Conservation (phyloP, 2,329 filamentous ascomycete species). For the Claviceps paspali region DNA sequence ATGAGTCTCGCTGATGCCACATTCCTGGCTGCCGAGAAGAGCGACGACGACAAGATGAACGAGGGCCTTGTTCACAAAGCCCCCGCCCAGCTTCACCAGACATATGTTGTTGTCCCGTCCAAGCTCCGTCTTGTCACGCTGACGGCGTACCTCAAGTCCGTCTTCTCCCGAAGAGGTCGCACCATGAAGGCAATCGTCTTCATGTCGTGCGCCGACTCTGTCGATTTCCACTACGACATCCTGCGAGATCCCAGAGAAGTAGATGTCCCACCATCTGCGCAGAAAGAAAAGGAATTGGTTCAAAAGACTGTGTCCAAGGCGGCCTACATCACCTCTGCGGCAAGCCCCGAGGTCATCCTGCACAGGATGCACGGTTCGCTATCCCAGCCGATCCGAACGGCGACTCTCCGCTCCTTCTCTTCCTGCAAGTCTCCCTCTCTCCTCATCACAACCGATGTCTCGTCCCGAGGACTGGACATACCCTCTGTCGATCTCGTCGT, state of each 20-base stretch:
- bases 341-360: slow-evolving; percentile 58
- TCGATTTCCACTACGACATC: slow-evolving; percentile 89
- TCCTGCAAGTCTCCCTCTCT: slow-evolving; percentile 60
- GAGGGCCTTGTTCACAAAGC: slow-evolving; percentile 52
- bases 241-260: slow-evolving; percentile 34
- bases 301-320: slow-evolving; percentile 52
- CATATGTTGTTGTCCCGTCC: slow-evolving; percentile 72
- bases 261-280: slow-evolving; percentile 12
- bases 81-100: slow-evolving; percentile 85
- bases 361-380: slow-evolving; percentile 88
- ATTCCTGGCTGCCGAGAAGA: slow-evolving; percentile 59
- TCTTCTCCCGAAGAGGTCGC: slow-evolving; percentile 75
- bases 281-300: slow-evolving; percentile 21
- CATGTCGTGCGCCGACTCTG: slow-evolving; percentile 90
- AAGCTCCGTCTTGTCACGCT: slow-evolving; percentile 86
- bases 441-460: slow-evolving; percentile 87
- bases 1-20: slow-evolving; percentile 89
- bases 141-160: slow-evolving; percentile 66
- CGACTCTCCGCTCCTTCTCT: slow-evolving; percentile 69
- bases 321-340: slow-evolving; percentile 56
- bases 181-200: slow-evolving; percentile 97
- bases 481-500: slow-evolving; percentile 90
- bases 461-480: slow-evolving; percentile 86
- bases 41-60: slow-evolving; percentile 28
- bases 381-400: slow-evolving; percentile 71